Conservation (phyloP, 2,329 filamentous ascomycete species). For the Colletotrichum liaoningense region DNA sequence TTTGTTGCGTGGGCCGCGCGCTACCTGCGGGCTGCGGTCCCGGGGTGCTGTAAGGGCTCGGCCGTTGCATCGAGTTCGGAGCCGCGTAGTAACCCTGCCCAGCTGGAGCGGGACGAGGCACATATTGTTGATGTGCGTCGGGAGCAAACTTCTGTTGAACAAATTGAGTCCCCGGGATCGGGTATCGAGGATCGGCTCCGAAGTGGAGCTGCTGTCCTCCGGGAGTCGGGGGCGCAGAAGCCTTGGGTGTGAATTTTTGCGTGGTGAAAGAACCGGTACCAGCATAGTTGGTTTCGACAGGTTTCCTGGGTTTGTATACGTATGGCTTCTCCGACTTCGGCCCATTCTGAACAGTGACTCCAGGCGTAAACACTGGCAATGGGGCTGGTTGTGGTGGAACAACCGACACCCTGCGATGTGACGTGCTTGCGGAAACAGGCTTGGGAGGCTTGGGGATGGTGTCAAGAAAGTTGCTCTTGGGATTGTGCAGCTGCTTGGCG, state of each 20-base stretch:
- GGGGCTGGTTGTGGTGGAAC: slow-evolving; percentile 33
- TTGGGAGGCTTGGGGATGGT: slow-evolving; percentile 68
- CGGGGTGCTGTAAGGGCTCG: slow-evolving; percentile 22
- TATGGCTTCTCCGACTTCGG: slow-evolving; percentile 60
- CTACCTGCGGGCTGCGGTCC: slow-evolving; percentile 12
- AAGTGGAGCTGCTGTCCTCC: slow-evolving; percentile 41
- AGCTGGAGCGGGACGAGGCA: not conserved
- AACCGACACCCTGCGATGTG: slow-evolving; percentile 34
- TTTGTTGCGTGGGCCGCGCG: slow-evolving; percentile 14
- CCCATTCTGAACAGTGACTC: slow-evolving; percentile 6
- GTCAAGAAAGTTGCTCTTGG: slow-evolving; percentile 78
- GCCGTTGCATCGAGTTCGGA: slow-evolving; percentile 3
- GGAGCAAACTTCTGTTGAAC: slow-evolving; percentile 42
- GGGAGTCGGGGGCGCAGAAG: slow-evolving; percentile 41
- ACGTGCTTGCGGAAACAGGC: slow-evolving; percentile 45
- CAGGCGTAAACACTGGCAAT: slow-evolving; percentile 9
- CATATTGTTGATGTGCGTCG: slow-evolving; percentile 12
- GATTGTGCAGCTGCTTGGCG: slow-evolving; percentile 68
- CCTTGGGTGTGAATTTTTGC: slow-evolving; percentile 49
- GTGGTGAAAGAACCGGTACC: slow-evolving; percentile 44
- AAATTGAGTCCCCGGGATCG: slow-evolving; percentile 31
- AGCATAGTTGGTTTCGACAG: slow-evolving; percentile 41
- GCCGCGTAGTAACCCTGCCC: not conserved
- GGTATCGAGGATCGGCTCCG: slow-evolving; percentile 45
- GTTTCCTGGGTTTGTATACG: slow-evolving; percentile 62